Conservation (phyloP, 257 asterid genomes). For the Solanum virginianum region DNA sequence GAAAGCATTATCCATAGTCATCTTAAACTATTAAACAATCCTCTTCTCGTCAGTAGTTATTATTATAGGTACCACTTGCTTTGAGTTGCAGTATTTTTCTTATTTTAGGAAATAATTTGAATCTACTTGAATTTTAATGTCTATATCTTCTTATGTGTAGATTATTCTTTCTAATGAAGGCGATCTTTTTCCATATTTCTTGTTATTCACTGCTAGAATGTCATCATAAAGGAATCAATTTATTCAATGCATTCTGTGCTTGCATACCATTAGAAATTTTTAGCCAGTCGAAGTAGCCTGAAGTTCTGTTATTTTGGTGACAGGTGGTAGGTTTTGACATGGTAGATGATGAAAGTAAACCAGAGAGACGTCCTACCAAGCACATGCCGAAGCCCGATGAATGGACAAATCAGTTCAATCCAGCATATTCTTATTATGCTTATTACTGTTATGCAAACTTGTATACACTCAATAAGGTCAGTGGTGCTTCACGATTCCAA, state of each 20-base stretch:
- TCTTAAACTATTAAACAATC: neutral
- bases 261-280: neutral
- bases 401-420: slow-evolving; percentile 89
- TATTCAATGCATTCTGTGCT: neutral
- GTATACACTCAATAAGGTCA: slow-evolving; percentile 81
- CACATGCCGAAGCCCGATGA: slow-evolving; percentile 92
- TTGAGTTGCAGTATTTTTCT: neutral
- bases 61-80: neutral
- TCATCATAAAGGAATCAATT: neutral
- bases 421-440: slow-evolving; percentile 92
- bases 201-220: neutral
- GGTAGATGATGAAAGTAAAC: slow-evolving; percentile 98
- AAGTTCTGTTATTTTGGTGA: neutral
- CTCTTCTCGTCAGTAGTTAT: neutral
- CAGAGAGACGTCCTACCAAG: slow-evolving; percentile 94
- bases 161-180: neutral
- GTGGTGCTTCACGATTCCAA: neutral
- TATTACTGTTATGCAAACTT: slow-evolving; percentile 92
- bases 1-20: neutral
- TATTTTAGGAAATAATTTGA: neutral
- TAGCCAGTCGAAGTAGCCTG: neutral
- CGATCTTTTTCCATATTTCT: neutral
- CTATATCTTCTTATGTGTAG: neutral
- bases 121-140: neutral
- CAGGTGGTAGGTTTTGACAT: slow-evolving; percentile 96